These are phyloP conservation scores for Fusarium lateritium DNA, from an alignment of 2,329 filamentous ascomycete genomes.

Conservation along the genomic window DNA sequence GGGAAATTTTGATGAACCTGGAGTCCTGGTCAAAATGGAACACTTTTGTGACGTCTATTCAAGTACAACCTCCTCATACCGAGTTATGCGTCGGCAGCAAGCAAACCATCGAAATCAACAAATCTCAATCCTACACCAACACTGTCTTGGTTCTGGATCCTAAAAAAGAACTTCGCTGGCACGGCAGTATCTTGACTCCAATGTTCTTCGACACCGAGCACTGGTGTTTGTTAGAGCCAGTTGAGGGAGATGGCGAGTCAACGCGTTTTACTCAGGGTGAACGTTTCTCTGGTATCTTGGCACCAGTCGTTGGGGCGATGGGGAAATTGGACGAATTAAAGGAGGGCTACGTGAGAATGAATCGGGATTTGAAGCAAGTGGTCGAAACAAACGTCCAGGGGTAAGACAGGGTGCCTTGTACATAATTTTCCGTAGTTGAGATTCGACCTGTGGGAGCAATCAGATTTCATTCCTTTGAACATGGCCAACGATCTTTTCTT, in stretches of 20 bases:
- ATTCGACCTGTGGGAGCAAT: too few species aligned
- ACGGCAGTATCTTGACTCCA: not conserved
- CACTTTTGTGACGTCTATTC: constrained; percentile 14
- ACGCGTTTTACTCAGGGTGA: constrained; percentile 15
- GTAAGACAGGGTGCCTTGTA: not conserved
- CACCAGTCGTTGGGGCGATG: not conserved
- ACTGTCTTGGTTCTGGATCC: not conserved
- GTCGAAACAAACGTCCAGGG: not conserved
- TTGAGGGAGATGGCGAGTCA: accelerated
- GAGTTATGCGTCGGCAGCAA: constrained; percentile 7
- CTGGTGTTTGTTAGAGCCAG: constrained; percentile 3
- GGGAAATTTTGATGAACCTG: not conserved
- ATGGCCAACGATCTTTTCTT: too few species aligned
- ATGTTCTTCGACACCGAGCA: constrained; percentile 12
- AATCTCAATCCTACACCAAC: constrained; percentile 3
- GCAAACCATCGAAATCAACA: constrained; percentile 8
- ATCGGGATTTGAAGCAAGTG: not conserved
- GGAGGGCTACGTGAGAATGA: constrained; percentile 8
- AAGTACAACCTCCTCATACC: not conserved
- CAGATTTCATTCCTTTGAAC: too few species aligned
- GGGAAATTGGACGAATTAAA: constrained; percentile 7
- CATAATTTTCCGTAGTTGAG: too few species aligned
- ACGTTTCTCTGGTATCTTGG: constrained; percentile 12
- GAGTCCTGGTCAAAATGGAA: constrained; percentile 22
- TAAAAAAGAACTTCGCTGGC: constrained; percentile 7